A percentile compares a stretch with the other conserved stretches of the same genome.
These are phyloP conservation scores for Drechslera avenae DNA, from an alignment of 2,329 filamentous ascomycete genomes.

Conservation along the genomic window DNA sequence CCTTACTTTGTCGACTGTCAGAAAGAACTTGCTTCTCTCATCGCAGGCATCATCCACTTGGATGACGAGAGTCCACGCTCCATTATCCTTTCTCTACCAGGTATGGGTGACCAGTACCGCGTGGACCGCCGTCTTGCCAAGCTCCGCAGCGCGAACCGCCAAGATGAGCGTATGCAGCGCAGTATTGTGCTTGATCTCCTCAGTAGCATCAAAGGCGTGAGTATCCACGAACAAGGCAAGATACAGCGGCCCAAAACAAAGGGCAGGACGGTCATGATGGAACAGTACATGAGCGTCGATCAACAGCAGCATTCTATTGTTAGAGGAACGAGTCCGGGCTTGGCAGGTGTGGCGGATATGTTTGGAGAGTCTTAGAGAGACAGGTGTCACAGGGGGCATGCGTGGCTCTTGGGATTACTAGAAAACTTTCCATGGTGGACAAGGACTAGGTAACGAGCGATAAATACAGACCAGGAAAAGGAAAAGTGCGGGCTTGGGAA, in stretches of 20 bases:
- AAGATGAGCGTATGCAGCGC: conserved; percentile 74
- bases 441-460: too few relatives aligned
- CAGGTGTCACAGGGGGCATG: background rate
- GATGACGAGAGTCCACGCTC: conserved; percentile 75
- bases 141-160: conserved; percentile 52
- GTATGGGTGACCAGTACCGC: conserved; percentile 67
- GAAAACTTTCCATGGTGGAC: too few relatives aligned
- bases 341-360: conserved; percentile 54
- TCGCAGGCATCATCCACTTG: conserved; percentile 80
- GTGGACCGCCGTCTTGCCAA: conserved; percentile 61
- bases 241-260: conserved; percentile 56
- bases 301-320: conserved; percentile 43
- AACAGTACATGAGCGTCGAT: conserved; percentile 52
- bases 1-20: conserved; percentile 97
- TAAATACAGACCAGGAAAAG: too few relatives aligned
- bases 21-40: conserved; percentile 85
- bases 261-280: conserved; percentile 42
- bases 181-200: conserved; percentile 82
- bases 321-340: conserved; percentile 47
- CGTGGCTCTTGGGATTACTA: too few relatives aligned
- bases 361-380: conserved; percentile 39
- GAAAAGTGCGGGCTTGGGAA: too few relatives aligned
- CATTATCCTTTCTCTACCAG: conserved; percentile 80
- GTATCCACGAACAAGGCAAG: conserved; percentile 91
- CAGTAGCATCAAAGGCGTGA: conserved; percentile 84